Base-by-base conservation (phyloP, 169 alveolate species). In the Eimeria tenella region DNA sequence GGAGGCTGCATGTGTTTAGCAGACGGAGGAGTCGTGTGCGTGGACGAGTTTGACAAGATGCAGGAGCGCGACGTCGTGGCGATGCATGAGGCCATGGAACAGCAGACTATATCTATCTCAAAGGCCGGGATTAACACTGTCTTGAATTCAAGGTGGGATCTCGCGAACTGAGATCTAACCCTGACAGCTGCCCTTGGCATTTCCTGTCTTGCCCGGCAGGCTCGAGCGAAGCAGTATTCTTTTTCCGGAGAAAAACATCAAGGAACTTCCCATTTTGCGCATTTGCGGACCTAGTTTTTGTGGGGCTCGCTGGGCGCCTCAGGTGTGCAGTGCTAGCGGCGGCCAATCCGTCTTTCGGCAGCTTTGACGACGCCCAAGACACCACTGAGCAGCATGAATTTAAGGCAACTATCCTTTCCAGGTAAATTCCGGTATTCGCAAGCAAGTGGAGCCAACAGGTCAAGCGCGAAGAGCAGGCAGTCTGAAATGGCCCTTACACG, bases 21-120 rank as follows among this genome's bases (percentile, higher is more conserved):
- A 5, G 99, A 98, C 96, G 95, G 97, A 9, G 97, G 99, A 21
- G 99, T 99, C 52, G 99, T 99, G 6, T 99, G 99, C 95, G 99
- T 99, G 53, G 99, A 99, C 96, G 99, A 99, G 97, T 99, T 99
- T 96, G 99, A 99, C 96, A 99, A 99, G 97, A 99, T 99, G 99
- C 97, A 99, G 90, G 98, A 99, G 58, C 99, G 99, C 94, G 99
- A 99, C 94, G 98, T 99, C 87, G 99, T 99, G 5, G 99, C 99
- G 90, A 99, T 99, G 93, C 99, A 99, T 95, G 99, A 99, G 96
- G 99, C 99, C 23, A 99, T 99, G 99, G 99, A 99, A 95, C 99
- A 99, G 96, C 99, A 99, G 96, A 99, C 99, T 9, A 99, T 99
- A 49, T 98, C 99, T 52, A 99, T 99, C 88, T 99, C 99, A 8